Evolutionary conservation across 1,284 basidiomycete species (phyloP), one percentile per base, ranked within the genome.

Genomic region (Ceratobasidium sp.): DNA sequence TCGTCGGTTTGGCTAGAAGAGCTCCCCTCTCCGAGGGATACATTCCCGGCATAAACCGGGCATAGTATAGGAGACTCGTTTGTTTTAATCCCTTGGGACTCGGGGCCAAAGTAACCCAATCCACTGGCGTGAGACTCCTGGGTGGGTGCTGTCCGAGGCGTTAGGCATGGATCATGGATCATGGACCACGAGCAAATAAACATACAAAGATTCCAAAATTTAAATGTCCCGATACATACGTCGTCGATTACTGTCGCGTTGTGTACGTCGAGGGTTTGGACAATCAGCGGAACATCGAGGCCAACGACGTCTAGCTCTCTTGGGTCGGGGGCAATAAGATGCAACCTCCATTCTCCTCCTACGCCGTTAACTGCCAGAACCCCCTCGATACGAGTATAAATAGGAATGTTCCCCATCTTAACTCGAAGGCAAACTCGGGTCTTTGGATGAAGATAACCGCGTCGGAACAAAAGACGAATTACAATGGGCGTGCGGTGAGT

Each of bases 391-490:
- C 16, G 14, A 14, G 60, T 64, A 23, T 44, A 29, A 39, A 64
- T 47, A 11, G 60, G 36, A 41, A 64, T 54, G 39, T 64, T 64
- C 1, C 60, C 60, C 60, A 64, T 64, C 50, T 64, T 64, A 25
- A 64, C 46, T 16, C 60, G 49, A 27, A 64, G 39, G 13, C 33
- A 23, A 14, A 64, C 50, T 16, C 41, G 5, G 9, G 56, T 42
- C 29, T 41, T 54, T 3, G 19, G 25, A 13, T 33, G 30, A 25
- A 30, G 27, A 19, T 5, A 11, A 21, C 16, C 39, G 2, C 23
- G 49, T 14, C 30, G 36, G 39, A 64, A 64, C 13, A 64, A 9
- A 19, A 64, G 60, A n/a, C 50, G 60, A 33, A 64, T 16, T 4
- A 27, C 16, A 8, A 64, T 54, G 6, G 16, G 14, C 11, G 60